Percentiles rank a stretch among this genome's conserved stretches.
Conservation (phyloP, 2,329 filamentous ascomycete species). For the Parafenestella ontariensis region DNA sequence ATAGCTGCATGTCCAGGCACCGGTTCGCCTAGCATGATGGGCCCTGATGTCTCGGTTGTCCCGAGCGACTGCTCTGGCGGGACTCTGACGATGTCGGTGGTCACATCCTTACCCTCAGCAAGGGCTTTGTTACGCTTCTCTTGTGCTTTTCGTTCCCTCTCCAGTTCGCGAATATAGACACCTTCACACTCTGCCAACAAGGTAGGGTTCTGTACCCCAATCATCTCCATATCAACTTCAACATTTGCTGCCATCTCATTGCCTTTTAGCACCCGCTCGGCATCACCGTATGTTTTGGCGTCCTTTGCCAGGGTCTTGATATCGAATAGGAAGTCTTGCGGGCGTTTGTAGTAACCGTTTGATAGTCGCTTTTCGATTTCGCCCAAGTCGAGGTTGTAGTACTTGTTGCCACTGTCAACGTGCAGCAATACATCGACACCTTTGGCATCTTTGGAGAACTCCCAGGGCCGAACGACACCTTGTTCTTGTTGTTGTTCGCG, state of each 20-base stretch:
- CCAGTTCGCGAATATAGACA: slow-evolving; percentile 72
- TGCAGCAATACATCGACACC: slow-evolving; percentile 80
- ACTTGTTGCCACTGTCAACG: slow-evolving; percentile 79
- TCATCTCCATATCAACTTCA: slow-evolving; percentile 85
- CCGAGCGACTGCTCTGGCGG: slow-evolving; percentile 52
- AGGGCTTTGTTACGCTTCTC: slow-evolving; percentile 57
- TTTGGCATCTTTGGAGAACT: slow-evolving; percentile 79
- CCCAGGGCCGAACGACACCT: slow-evolving; percentile 72
- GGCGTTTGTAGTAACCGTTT: slow-evolving; percentile 93
- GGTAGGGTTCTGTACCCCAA: slow-evolving; percentile 64
- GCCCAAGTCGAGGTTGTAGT: slow-evolving; percentile 91
- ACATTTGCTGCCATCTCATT: slow-evolving; percentile 94
- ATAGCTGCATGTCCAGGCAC: slow-evolving; percentile 60
- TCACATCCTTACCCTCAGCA: slow-evolving; percentile 51
- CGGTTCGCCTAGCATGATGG: slow-evolving; percentile 66
- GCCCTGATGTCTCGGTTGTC: slow-evolving; percentile 54
- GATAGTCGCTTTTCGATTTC: slow-evolving; percentile 96
- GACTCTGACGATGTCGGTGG: slow-evolving; percentile 50
- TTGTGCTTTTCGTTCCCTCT: slow-evolving; percentile 67
- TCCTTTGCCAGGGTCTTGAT: slow-evolving; percentile 86
- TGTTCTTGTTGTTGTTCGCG: slow-evolving; percentile 63
- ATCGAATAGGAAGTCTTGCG: slow-evolving; percentile 87
- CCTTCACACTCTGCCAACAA: slow-evolving; percentile 73
- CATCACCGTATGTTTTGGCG: slow-evolving; percentile 80
- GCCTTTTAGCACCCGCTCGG: slow-evolving; percentile 81